phyloP scores from a whole-genome alignment of 75 land plant genomes.

The Chamaecyparis obtusa region DNA sequence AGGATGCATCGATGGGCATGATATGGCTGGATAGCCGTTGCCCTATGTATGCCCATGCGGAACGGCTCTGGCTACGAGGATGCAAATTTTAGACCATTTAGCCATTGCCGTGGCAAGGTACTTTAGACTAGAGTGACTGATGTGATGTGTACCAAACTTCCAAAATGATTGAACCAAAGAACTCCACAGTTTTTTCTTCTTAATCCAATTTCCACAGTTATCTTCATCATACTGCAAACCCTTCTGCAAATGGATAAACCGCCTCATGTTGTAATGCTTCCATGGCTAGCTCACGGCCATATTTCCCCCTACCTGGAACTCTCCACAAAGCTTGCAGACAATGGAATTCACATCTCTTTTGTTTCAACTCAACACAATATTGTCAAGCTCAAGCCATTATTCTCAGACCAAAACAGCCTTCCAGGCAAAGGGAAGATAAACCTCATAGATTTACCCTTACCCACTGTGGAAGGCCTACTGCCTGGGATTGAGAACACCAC shows the following conservation, averaged over 20 bases:
- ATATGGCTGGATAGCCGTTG: no score
- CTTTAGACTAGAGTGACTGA: no score
- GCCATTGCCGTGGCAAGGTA: no score
- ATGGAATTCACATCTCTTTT: slow-evolving; percentile 5
- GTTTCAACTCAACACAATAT: slow-evolving; percentile 7
- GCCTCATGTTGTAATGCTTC: slow-evolving; percentile 4
- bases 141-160: no score
- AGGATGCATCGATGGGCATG: no score
- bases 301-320: not conserved
- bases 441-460: not conserved
- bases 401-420: not conserved
- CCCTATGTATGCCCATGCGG: no score
- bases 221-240: no score
- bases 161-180: not conserved
- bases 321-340: not conserved
- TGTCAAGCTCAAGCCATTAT: not conserved
- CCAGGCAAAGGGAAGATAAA: not conserved
- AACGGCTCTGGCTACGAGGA: no score
- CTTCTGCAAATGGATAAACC: not conserved
- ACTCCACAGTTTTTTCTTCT: not conserved
- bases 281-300: slow-evolving; percentile 6
- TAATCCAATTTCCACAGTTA: not conserved
- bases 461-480: not conserved
- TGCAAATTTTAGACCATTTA: no score
- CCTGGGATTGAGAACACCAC: not conserved